These are phyloP conservation scores for Thermoascus crustaceus DNA, from an alignment of 2,329 filamentous ascomycete genomes.

Conservation along the genomic window DNA sequence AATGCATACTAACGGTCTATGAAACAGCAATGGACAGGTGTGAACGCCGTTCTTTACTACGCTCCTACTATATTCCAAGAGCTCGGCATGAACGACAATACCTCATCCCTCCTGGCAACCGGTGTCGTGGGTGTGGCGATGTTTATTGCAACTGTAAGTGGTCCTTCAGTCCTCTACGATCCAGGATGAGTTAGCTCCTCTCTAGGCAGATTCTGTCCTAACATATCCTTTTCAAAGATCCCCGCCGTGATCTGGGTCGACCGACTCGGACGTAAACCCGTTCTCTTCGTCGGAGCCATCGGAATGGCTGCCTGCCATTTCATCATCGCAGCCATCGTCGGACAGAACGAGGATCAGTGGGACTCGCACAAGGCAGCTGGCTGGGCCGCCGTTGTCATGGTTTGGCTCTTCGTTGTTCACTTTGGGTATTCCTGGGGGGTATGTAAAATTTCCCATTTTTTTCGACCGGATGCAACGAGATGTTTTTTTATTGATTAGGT, in stretches of 20 bases:
- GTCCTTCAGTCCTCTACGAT: background rate
- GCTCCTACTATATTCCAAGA: conserved; percentile 24
- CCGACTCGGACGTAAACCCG: conserved; percentile 22
- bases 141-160: conserved; percentile 14
- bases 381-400: conserved; percentile 52
- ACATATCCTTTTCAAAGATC: conserved; percentile 13
- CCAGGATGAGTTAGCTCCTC: too few species aligned
- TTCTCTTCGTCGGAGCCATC: conserved; percentile 43
- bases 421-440: conserved; percentile 65
- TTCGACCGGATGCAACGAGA: background rate
- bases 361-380: conserved; percentile 49
- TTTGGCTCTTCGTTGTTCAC: conserved; percentile 62
- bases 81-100: conserved; percentile 19
- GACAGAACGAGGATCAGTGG: conserved; percentile 53
- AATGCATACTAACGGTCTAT: too few species aligned
- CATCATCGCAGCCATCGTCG: conserved; percentile 60
- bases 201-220: too few species aligned
- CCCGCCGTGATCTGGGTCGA: conserved; percentile 27
- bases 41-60: conserved; percentile 37
- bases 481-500: background rate
- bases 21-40: conserved; percentile 46
- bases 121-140: conserved; percentile 23
- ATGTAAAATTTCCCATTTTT: background rate
- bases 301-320: conserved; percentile 62
- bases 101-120: conserved; percentile 19